phyloP scores from a whole-genome alignment of 73 alveolate genomes.

The Tetrahymena borealis region DNA sequence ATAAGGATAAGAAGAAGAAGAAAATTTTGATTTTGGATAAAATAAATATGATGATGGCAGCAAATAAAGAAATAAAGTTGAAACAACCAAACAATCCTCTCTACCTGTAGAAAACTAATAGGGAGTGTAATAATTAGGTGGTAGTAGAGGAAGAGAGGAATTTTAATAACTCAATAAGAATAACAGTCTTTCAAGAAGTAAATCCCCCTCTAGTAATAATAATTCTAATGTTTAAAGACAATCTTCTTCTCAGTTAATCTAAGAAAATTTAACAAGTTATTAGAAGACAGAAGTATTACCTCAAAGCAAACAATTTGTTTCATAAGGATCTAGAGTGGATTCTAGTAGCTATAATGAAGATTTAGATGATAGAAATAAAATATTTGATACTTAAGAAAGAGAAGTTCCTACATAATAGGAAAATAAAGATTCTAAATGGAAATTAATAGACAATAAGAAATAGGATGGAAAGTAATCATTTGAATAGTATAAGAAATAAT shows the following conservation, averaged over 20 bases:
- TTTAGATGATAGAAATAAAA: neutral
- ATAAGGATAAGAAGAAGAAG: neutral
- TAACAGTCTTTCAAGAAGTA: neutral
- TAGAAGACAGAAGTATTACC: no score
- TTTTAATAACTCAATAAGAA: neutral
- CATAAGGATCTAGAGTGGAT: no score
- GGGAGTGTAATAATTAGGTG: neutral
- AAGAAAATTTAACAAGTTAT: no score
- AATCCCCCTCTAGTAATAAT: neutral
- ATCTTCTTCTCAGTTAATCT: no score
- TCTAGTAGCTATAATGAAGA: no score
- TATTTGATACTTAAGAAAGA: neutral
- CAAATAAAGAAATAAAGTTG: neutral
- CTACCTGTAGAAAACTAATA: neutral
- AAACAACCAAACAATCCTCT: neutral
- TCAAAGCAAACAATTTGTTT: no score
- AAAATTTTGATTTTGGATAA: neutral
- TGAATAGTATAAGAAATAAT: neutral
- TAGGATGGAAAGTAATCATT: neutral
- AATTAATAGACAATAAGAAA: neutral
- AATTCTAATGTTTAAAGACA: no score
- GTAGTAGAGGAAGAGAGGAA: neutral
- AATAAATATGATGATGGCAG: neutral
- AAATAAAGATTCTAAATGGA: neutral
- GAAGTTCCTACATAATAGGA: neutral